These are phyloP conservation scores for Agarophyton chilense DNA, from an alignment of 23 red algal genomes.

Conservation along the genomic window DNA sequence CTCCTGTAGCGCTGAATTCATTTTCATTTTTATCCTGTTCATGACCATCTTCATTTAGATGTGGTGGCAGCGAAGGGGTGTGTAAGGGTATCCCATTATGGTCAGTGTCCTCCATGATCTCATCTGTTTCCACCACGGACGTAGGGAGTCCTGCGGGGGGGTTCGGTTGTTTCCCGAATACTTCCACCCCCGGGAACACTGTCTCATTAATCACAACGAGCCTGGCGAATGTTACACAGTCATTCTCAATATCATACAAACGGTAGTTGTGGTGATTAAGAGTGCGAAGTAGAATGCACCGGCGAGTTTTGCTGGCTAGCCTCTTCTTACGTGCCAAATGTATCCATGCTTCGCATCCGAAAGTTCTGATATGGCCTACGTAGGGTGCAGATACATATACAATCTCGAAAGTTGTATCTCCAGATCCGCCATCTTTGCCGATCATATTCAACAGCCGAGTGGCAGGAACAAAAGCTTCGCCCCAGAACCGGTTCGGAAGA, in stretches of 20 bases:
- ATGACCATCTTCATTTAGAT: neutral
- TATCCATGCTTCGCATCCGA: slow-evolving; percentile 19
- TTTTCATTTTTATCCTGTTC: neutral
- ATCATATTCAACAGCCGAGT: neutral
- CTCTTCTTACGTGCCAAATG: neutral
- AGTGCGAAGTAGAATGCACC: slow-evolving; percentile 1
- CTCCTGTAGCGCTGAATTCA: neutral
- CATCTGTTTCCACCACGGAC: neutral
- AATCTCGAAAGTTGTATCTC: slow-evolving; percentile 4
- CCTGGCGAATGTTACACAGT: neutral
- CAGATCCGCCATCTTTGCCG: neutral
- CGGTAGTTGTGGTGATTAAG: slow-evolving; percentile 3
- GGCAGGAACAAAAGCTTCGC: neutral
- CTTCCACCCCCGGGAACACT: neutral
- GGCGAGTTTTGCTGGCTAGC: neutral
- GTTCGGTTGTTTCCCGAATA: neutral
- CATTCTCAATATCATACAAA: neutral
- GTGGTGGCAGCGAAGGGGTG: too few relatives aligned
- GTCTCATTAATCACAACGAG: slow-evolving; percentile 15
- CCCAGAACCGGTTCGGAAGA: neutral
- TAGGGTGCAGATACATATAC: neutral
- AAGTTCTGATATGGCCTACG: neutral
- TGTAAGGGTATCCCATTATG: too few relatives aligned
- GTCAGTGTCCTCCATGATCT: neutral
- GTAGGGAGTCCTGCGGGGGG: neutral